A percentile compares a stretch with the other conserved stretches of the same genome.
Evolutionary conservation across 1,139 yeast genomes (phyloP).

Genomic region (Suhomyces terraborum): DNA sequence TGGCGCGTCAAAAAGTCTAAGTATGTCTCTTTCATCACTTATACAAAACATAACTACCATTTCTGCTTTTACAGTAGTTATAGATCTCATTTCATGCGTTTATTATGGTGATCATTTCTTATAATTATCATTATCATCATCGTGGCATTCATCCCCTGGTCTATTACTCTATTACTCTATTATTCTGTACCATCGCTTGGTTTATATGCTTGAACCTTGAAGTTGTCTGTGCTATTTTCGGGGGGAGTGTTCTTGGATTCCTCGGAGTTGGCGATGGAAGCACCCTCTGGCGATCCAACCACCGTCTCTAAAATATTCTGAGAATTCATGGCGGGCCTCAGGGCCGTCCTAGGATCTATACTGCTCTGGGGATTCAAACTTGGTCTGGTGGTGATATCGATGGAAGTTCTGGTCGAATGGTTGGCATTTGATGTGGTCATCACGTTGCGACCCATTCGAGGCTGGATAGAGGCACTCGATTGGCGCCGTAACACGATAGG

Average conservation of each 20-base stretch:
- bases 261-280: slow-evolving; percentile 1
- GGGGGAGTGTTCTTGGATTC: background rate
- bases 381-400: slow-evolving; percentile 2
- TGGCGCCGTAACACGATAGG: slow-evolving; percentile 10
- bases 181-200: slow-evolving; percentile 5
- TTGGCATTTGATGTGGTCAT: slow-evolving; percentile 16
- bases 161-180: background rate
- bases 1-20: too few relatives aligned
- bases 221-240: background rate
- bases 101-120: too few relatives aligned
- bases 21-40: too few relatives aligned
- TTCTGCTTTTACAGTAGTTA: too few relatives aligned
- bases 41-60: too few relatives aligned
- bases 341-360: background rate
- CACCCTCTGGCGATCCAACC: slow-evolving; percentile 2
- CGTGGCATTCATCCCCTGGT: too few relatives aligned
- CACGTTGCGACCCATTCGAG: slow-evolving; percentile 8
- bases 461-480: slow-evolving; percentile 15
- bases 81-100: too few relatives aligned
- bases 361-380: background rate
- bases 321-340: background rate
- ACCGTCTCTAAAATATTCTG: slow-evolving; percentile 1
- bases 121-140: too few relatives aligned
- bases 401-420: slow-evolving; percentile 13
- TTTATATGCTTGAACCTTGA: slow-evolving; percentile 2